These are phyloP conservation scores for Neospora caninum DNA, from an alignment of 169 alveolate species.

Conservation along the genomic window DNA sequence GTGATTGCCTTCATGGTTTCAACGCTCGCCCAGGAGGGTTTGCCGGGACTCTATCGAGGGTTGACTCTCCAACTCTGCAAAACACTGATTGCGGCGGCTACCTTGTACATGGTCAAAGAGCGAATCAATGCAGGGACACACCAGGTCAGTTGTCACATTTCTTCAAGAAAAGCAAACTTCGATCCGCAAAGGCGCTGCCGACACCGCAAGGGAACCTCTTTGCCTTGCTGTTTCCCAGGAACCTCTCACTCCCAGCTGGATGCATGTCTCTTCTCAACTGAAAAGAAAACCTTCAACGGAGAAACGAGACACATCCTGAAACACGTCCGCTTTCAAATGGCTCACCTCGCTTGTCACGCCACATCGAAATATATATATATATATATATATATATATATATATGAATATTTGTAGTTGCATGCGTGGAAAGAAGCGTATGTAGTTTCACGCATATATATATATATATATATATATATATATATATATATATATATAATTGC, in stretches of 20 bases:
- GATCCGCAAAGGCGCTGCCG: too few relatives aligned
- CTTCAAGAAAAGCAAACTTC: too few relatives aligned
- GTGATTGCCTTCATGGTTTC: not conserved
- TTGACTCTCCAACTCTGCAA: constrained; percentile 51
- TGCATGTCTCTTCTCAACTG: too few relatives aligned
- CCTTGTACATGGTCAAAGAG: constrained; percentile 52
- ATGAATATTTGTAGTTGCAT: not conserved
- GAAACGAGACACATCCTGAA: too few relatives aligned
- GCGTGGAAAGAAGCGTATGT: not conserved
- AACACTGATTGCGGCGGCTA: constrained; percentile 42
- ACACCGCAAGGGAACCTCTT: too few relatives aligned
- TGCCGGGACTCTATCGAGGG: constrained; percentile 41
- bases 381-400: too few relatives aligned
- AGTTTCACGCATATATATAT: not conserved
- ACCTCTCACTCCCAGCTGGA: too few relatives aligned
- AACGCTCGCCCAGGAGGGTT: constrained; percentile 34
- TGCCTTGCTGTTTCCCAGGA: too few relatives aligned
- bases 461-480: not conserved
- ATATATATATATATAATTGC: not conserved
- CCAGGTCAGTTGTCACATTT: constrained; percentile 5
- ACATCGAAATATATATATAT: too few relatives aligned
- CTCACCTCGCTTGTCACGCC: too few relatives aligned
- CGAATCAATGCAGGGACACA: not conserved
- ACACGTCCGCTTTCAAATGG: too few relatives aligned
- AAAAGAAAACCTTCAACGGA: too few relatives aligned